A percentile compares a stretch with the other conserved stretches of the same genome.
These are phyloP conservation scores for Rheum nobile DNA, from an alignment of 148 eudicot genomes.

Conservation along the genomic window DNA sequence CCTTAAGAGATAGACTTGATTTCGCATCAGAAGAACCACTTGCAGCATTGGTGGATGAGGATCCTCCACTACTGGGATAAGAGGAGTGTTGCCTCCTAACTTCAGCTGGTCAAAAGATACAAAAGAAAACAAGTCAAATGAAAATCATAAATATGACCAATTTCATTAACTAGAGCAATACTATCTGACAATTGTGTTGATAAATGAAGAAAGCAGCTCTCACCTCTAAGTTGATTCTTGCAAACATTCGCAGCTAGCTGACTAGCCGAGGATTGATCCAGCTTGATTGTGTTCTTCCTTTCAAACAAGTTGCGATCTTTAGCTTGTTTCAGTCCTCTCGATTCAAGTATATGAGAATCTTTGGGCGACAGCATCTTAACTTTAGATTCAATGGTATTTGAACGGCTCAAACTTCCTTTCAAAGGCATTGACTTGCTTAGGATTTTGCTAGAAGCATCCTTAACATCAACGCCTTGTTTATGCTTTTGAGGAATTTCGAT, in stretches of 20 bases:
- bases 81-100: slow-evolving; percentile 31
- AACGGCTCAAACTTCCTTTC: slow-evolving; percentile 38
- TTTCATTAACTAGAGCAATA: neutral
- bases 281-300: slow-evolving; percentile 49
- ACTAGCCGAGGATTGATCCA: slow-evolving; percentile 30
- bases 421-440: slow-evolving; percentile 69
- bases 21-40: slow-evolving; percentile 30
- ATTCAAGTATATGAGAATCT: slow-evolving; percentile 45
- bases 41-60: slow-evolving; percentile 26
- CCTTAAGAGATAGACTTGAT: slow-evolving; percentile 21
- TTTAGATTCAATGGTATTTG: slow-evolving; percentile 46
- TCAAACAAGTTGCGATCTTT: slow-evolving; percentile 51
- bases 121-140: slow-evolving; percentile 3
- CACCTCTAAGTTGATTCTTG: slow-evolving; percentile 23
- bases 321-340: slow-evolving; percentile 41
- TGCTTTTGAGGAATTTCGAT: slow-evolving; percentile 63
- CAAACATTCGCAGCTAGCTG: slow-evolving; percentile 23
- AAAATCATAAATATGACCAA: neutral
- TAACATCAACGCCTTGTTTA: slow-evolving; percentile 41
- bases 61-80: slow-evolving; percentile 23
- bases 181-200: slow-evolving; percentile 13
- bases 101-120: slow-evolving; percentile 34
- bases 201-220: slow-evolving; percentile 22
- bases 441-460: slow-evolving; percentile 37
- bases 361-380: slow-evolving; percentile 78